phyloP scores from a whole-genome alignment of 345 rosid species.

The Bruguiera parviflora region DNA sequence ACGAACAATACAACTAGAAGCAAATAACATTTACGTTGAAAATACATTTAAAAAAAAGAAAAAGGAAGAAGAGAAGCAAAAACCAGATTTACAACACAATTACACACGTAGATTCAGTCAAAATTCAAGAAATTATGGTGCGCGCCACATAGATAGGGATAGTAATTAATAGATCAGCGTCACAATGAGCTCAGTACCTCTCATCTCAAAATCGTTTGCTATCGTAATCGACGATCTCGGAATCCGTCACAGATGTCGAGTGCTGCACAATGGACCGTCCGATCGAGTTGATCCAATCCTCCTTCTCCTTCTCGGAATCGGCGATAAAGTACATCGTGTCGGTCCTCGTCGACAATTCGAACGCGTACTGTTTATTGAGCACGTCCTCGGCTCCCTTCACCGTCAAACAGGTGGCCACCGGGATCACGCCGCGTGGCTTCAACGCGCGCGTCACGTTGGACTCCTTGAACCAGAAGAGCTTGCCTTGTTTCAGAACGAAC shows the following conservation, averaged over 20 bases:
- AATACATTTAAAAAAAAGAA: no score
- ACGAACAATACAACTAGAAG: no score
- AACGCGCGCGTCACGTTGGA: slow-evolving; percentile 49
- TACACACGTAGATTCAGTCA: no score
- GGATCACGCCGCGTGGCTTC: slow-evolving; percentile 60
- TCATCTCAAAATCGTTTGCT: slow-evolving; percentile 25
- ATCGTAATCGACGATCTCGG: slow-evolving; percentile 65
- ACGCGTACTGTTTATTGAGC: slow-evolving; percentile 56
- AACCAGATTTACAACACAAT: no score
- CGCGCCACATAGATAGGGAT: no score
- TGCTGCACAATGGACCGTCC: slow-evolving; percentile 72
- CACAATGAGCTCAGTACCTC: no score
- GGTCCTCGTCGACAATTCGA: slow-evolving; percentile 52
- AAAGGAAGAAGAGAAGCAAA: no score
- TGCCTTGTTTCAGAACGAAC: slow-evolving; percentile 72
- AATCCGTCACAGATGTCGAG: slow-evolving; percentile 66
- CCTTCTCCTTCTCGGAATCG: slow-evolving; percentile 71
- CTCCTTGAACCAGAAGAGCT: slow-evolving; percentile 76
- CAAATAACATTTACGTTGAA: no score
- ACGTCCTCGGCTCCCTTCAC: slow-evolving; percentile 75
- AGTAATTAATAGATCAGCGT: no score
- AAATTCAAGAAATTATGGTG: no score
- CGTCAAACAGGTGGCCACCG: slow-evolving; percentile 57
- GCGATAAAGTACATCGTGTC: slow-evolving; percentile 69
- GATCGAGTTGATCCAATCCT: slow-evolving; percentile 79